phyloP scores from a whole-genome alignment of 345 rosid genomes.

The Xanthoceras sorbifolium region DNA sequence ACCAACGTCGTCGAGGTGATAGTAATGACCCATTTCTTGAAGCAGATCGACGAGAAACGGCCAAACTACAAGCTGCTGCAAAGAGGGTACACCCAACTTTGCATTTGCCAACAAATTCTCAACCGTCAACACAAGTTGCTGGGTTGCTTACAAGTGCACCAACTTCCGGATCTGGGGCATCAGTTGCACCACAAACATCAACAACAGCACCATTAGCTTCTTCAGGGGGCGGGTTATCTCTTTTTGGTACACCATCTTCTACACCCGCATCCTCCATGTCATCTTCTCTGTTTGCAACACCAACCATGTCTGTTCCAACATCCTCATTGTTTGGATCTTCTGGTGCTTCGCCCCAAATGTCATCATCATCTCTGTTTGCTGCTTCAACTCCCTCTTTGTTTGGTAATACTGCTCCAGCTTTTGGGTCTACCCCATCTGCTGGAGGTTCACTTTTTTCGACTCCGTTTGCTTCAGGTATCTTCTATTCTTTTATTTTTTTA shows the following conservation, averaged over 20 bases:
- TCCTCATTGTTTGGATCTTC: slow-evolving; percentile 64
- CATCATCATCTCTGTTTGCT: slow-evolving; percentile 54
- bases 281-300: slow-evolving; percentile 72
- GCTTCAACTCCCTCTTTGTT: slow-evolving; percentile 68
- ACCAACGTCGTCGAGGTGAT: slow-evolving; percentile 84
- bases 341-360: slow-evolving; percentile 39
- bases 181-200: slow-evolving; percentile 52
- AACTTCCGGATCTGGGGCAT: slow-evolving; percentile 41
- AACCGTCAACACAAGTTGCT: slow-evolving; percentile 70
- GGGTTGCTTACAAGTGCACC: slow-evolving; percentile 62
- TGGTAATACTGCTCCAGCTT: slow-evolving; percentile 46
- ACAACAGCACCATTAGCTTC: slow-evolving; percentile 50
- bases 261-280: slow-evolving; percentile 47
- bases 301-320: slow-evolving; percentile 58
- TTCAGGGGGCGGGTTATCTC: slow-evolving; percentile 71
- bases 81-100: slow-evolving; percentile 94
- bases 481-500: slow-evolving; percentile 4
- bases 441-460: slow-evolving; percentile 61
- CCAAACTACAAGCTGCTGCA: slow-evolving; percentile 95
- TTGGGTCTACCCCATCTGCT: slow-evolving; percentile 47
- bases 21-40: slow-evolving; percentile 87
- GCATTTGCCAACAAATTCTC: slow-evolving; percentile 77
- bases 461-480: slow-evolving; percentile 65
- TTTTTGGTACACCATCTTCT: slow-evolving; percentile 64
- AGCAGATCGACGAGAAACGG: slow-evolving; percentile 96